These are phyloP conservation scores for Coniosporium tulheliwenetii DNA, from an alignment of 2,329 filamentous ascomycete genomes.

Conservation along the genomic window DNA sequence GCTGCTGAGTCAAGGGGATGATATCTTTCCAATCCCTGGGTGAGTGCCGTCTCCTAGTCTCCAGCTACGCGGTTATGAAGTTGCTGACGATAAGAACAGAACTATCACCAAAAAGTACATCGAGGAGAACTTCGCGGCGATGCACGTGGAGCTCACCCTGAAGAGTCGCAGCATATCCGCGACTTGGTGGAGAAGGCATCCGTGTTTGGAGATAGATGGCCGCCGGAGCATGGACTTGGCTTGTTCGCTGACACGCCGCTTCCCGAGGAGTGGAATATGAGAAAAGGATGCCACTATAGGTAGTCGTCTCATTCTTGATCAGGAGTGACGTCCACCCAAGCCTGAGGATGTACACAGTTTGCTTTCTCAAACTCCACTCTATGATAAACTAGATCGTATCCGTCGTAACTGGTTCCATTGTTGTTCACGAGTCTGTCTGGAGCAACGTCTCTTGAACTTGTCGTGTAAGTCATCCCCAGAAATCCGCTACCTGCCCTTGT, in stretches of 20 bases:
- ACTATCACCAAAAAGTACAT: conserved; percentile 8
- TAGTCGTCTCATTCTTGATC: too few species aligned
- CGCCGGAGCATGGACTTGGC: not conserved
- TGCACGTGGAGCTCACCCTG: conserved; percentile 8
- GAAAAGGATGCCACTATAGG: too few species aligned
- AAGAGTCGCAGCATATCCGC: conserved; percentile 12
- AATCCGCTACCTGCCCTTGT: too few species aligned
- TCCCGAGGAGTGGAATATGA: not conserved
- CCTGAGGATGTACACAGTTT: too few species aligned
- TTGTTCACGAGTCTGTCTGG: too few species aligned
- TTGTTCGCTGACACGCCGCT: not conserved
- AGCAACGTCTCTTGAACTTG: too few species aligned
- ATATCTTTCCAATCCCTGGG: conserved; percentile 8
- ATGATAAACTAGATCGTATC: too few species aligned
- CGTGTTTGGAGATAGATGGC: not conserved
- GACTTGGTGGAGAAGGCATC: conserved; percentile 12
- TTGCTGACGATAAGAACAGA: not conserved
- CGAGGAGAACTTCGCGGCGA: conserved; percentile 11
- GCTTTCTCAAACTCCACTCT: too few species aligned
- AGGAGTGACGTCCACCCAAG: too few species aligned
- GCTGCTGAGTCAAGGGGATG: conserved; percentile 14
- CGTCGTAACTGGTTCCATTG: too few species aligned
- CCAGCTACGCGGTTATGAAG: conserved; percentile 10
- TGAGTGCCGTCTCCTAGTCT: conserved; percentile 6
- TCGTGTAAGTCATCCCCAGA: too few species aligned